Evolutionary conservation across 345 rosid species (phyloP).

Genomic region (Viola odorata): DNA sequence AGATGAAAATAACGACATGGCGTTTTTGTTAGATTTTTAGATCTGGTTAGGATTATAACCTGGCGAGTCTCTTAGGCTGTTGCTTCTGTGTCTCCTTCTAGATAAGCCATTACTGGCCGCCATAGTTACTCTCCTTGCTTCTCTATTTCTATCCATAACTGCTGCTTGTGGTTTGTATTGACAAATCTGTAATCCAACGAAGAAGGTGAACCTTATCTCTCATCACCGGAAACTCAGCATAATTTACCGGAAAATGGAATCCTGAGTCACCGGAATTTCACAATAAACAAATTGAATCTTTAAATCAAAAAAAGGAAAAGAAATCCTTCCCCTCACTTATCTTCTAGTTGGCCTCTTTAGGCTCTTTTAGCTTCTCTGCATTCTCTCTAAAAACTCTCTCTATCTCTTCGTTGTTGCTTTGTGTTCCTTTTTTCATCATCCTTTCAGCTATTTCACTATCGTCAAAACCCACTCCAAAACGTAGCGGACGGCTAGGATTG

Average conservation of each 20-base stretch:
- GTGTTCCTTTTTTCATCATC: constrained; percentile 46
- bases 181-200: constrained; percentile 17
- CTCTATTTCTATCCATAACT: constrained; percentile 87
- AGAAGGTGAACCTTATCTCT: constrained; percentile 27
- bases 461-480: constrained; percentile 52
- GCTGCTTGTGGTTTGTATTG: constrained; percentile 3
- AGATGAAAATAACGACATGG: background rate
- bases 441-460: constrained; percentile 54
- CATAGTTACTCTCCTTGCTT: constrained; percentile 66
- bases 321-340: constrained; percentile 18
- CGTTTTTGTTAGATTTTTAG: constrained; percentile 9
- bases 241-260: constrained; percentile 18
- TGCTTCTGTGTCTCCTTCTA: constrained; percentile 71
- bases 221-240: constrained; percentile 42
- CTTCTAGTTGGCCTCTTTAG: constrained; percentile 20
- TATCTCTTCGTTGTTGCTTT: constrained; percentile 7
- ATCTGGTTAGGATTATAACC: constrained; percentile 50
- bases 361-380: constrained; percentile 9
- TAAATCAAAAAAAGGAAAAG: constrained; percentile 1
- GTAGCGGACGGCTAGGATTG: constrained; percentile 65
- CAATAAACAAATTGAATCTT: background rate
- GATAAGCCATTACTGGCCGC: constrained; percentile 61
- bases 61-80: constrained; percentile 81
- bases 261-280: constrained; percentile 15
- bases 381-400: constrained; percentile 6